Percentiles rank a stretch among this genome's conserved stretches.
These are phyloP conservation scores for Phytophthora syringae DNA, from an alignment of 352 stramenopile genomes.

Conservation along the genomic window DNA sequence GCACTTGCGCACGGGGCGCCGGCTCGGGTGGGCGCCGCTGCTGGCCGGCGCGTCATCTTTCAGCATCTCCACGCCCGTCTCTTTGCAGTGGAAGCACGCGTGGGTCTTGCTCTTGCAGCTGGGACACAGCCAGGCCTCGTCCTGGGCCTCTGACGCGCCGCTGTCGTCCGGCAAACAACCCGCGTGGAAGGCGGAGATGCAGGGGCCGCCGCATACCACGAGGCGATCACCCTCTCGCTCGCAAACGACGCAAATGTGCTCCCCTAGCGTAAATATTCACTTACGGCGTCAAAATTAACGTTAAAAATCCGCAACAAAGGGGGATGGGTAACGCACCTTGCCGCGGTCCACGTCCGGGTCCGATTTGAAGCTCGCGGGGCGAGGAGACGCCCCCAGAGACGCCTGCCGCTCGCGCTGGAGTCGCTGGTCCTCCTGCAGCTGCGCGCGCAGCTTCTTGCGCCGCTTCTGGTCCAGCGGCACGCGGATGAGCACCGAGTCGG, in stretches of 20 bases:
- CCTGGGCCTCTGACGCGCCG: not conserved
- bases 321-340: slow-evolving; percentile 21
- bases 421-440: slow-evolving; percentile 53
- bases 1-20: slow-evolving; percentile 70
- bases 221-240: slow-evolving; percentile 64
- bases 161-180: slow-evolving; percentile 41
- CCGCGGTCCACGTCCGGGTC: slow-evolving; percentile 23
- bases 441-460: slow-evolving; percentile 63
- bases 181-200: slow-evolving; percentile 76
- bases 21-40: slow-evolving; percentile 2
- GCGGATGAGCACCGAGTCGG: slow-evolving; percentile 78
- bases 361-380: not conserved
- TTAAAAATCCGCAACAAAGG: slow-evolving; percentile 1
- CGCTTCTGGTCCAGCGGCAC: slow-evolving; percentile 67
- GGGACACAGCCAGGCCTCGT: slow-evolving; percentile 66
- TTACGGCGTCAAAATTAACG: slow-evolving; percentile 6
- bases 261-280: slow-evolving; percentile 14
- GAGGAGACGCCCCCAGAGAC: not conserved
- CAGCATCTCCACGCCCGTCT: slow-evolving; percentile 40
- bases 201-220: slow-evolving; percentile 68
- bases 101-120: slow-evolving; percentile 61
- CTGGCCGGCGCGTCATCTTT: slow-evolving; percentile 13
- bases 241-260: slow-evolving; percentile 76
- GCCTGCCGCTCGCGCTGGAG: slow-evolving; percentile 24
- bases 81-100: slow-evolving; percentile 86